phyloP scores from a whole-genome alignment of 176 grass and related monocot species.

The Coix lacrymajobi region DNA sequence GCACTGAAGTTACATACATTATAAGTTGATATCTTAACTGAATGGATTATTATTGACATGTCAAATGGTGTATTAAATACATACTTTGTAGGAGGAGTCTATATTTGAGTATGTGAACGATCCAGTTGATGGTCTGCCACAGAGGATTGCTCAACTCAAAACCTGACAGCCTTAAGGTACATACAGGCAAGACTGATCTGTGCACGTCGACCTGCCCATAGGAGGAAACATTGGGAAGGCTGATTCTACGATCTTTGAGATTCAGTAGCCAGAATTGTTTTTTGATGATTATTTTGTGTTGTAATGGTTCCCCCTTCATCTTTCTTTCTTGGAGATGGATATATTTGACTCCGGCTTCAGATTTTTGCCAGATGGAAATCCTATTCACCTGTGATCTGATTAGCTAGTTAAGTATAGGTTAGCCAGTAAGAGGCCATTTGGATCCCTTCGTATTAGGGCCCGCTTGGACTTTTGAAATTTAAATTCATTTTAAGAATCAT shows the following conservation, averaged over 20 bases:
- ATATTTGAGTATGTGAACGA: conserved; percentile 32
- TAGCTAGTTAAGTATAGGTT: conserved; percentile 1
- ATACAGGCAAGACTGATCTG: neutral
- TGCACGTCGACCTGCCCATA: neutral
- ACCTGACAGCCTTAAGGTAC: conserved; percentile 1
- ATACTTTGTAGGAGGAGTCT: conserved; percentile 40
- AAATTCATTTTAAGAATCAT: no score
- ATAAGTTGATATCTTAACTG: neutral
- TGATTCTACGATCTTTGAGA: neutral
- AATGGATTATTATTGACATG: neutral
- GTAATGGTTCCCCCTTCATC: neutral
- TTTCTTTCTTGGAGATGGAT: neutral
- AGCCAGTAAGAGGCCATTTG: no score
- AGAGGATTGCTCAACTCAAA: conserved; percentile 30
- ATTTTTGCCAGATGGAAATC: neutral
- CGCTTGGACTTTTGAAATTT: no score
- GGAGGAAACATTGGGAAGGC: neutral
- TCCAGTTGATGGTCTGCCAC: conserved; percentile 6
- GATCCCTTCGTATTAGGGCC: no score
- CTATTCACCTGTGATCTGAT: neutral
- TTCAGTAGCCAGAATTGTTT: neutral
- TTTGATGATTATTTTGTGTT: neutral
- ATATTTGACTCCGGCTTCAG: neutral
- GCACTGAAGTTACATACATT: neutral
- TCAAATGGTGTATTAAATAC: neutral